These are phyloP conservation scores for Macrotyloma uniflorum DNA, from an alignment of 306 rosid genomes.

Conservation along the genomic window DNA sequence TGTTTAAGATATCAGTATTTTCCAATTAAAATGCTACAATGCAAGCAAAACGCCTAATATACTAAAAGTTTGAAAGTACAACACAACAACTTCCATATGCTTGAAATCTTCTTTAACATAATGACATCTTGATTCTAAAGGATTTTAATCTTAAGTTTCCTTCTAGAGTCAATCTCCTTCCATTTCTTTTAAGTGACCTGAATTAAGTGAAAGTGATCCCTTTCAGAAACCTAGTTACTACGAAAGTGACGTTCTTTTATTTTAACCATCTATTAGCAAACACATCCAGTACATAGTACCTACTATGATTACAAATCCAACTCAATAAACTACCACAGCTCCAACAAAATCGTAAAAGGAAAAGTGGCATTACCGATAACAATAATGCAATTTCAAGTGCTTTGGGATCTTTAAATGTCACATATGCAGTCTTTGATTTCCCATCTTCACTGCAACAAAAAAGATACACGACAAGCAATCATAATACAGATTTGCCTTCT, in stretches of 20 bases:
- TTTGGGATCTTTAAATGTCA: conserved; percentile 87
- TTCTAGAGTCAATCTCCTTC: conserved; percentile 12
- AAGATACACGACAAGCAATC: conserved; percentile 26
- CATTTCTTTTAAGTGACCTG: not conserved
- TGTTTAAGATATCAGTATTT: not conserved
- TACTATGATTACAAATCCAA: conserved; percentile 3
- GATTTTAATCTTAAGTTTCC: conserved; percentile 27
- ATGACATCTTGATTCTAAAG: conserved; percentile 1
- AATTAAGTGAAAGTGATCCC: not conserved
- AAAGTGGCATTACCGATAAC: conserved; percentile 68
- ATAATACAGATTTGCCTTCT: conserved; percentile 3
- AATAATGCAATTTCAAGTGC: conserved; percentile 90
- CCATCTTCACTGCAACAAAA: conserved; percentile 72
- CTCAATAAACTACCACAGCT: not conserved
- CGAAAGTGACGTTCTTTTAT: not conserved
- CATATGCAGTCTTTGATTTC: conserved; percentile 82
- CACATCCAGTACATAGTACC: not conserved
- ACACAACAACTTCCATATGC: not conserved
- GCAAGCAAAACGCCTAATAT: conserved; percentile 7
- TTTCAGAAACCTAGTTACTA: conserved; percentile 9
- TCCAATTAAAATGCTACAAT: conserved; percentile 11
- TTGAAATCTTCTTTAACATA: conserved; percentile 13
- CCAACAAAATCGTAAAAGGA: conserved; percentile 34
- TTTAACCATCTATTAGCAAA: not conserved
- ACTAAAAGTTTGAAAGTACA: not conserved